Base-by-base conservation (phyloP, 345 rosid genomes). In the Bruguiera gymnorhiza region DNA sequence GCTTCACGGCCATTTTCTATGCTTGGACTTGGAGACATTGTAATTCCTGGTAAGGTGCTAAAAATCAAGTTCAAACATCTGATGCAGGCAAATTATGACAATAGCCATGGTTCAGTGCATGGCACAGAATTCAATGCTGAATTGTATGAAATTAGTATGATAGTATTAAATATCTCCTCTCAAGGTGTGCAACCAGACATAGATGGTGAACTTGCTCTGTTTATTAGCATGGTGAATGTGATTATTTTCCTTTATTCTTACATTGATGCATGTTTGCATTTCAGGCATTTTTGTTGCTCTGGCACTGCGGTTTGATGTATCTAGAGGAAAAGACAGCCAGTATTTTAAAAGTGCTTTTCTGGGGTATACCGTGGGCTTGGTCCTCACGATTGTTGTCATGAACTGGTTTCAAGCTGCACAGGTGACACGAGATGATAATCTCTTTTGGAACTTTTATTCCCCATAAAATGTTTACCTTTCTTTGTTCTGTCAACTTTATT, bases 351-450 rank as follows among this genome's bases (percentile, higher is more conserved):
- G 99, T 82, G 98, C 99, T 15, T 92, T 92, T 75, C 62, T 90
- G 20, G 99, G 99, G 60, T 96, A 96, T 67, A 37, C 78, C 5
- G 82, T 74, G 66, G 99, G 99, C 31, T 55, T 96, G 58, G 76
- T 96, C 63, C 94, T 90, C 55, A 96, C 99, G 19, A 96, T 92
- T 63, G 54, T 88, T 59, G 98, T 92, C 73, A 96, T 96, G 99
- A 96, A 96, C 87, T 96, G 98, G 99, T 92, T 96, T 75, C 98
- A 96, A 83, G 98, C 99, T 57, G 98, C 99, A 21, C 99, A 96
- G 96, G 99, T 87, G 58, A 74, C 68, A 68, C n/a, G 27, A 6
- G 56, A 65, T 24, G 18, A 37, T 51, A 13, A 10, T 36, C 36
- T 46, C 51, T 48, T 20, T 54, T 51, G 19, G 21, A 34, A 23